These are phyloP conservation scores for Waltergamsia citrina DNA, from an alignment of 2,329 filamentous ascomycete genomes.

Conservation along the genomic window DNA sequence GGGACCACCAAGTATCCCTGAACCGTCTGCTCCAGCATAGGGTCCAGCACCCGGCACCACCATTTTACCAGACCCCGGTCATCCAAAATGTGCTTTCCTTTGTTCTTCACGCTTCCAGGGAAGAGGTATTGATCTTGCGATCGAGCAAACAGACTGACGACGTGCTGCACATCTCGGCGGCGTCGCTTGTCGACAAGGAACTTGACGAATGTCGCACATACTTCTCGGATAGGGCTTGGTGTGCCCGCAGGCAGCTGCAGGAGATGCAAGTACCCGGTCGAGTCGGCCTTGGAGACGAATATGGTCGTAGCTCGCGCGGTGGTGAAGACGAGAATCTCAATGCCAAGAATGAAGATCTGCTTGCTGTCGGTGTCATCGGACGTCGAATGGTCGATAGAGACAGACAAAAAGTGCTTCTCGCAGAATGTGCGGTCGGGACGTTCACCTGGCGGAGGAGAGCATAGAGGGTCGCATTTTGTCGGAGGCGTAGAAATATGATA, in stretches of 20 bases:
- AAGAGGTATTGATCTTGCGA: conserved; percentile 93
- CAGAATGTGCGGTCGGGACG: conserved; percentile 71
- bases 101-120: conserved; percentile 79
- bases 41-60: conserved; percentile 88
- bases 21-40: conserved; percentile 49
- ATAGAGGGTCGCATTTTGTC: conserved; percentile 64
- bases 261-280: conserved; percentile 74
- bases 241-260: conserved; percentile 52
- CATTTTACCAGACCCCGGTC: conserved; percentile 85
- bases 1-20: conserved; percentile 81
- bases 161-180: conserved; percentile 54
- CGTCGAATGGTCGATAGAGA: conserved; percentile 31
- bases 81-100: conserved; percentile 81
- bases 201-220: conserved; percentile 66
- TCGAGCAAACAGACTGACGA: conserved; percentile 85
- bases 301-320: conserved; percentile 74
- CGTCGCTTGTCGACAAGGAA: conserved; percentile 62
- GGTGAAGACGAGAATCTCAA: conserved; percentile 83
- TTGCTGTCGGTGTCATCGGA: conserved; percentile 16
- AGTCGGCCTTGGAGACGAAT: conserved; percentile 96
- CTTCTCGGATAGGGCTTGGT: conserved; percentile 63
- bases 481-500: conserved; percentile 86
- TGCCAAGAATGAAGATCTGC: conserved; percentile 65
- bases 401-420: conserved; percentile 67
- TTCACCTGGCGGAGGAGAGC: conserved; percentile 63